Conservation (phyloP, 2,329 filamentous ascomycete genomes). For the Remersonia thermophila region DNA sequence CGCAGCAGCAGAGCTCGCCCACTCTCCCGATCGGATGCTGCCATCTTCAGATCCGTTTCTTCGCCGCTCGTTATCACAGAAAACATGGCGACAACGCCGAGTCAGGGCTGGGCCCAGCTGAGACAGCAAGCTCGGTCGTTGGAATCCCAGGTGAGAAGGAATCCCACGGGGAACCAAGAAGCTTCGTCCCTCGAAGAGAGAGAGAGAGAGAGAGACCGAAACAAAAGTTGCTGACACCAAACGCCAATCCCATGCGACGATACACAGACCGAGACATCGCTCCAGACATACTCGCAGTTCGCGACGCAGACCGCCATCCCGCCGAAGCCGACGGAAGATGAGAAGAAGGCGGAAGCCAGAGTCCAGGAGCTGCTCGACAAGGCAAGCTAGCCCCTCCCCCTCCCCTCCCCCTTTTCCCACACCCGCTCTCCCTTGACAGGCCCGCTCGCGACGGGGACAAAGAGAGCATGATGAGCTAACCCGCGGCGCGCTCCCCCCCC, state of each 20-base stretch:
- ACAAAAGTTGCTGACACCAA: too few relatives aligned
- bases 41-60: background rate
- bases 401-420: background rate
- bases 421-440: too few relatives aligned
- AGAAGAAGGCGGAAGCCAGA: conserved; percentile 65
- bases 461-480: conserved; percentile 5
- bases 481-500: conserved; percentile 3
- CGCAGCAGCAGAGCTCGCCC: too few relatives aligned
- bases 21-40: conserved; percentile 5
- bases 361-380: conserved; percentile 75
- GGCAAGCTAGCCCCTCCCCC: conserved; percentile 33
- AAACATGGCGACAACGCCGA: conserved; percentile 18
- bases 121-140: conserved; percentile 81
- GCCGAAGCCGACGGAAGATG: conserved; percentile 73
- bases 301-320: conserved; percentile 68
- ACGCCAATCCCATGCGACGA: too few relatives aligned
- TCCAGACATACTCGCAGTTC: conserved; percentile 85
- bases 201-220: background rate
- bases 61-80: conserved; percentile 6
- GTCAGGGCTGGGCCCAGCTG: conserved; percentile 73
- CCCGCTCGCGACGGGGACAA: too few relatives aligned
- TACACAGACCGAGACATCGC: conserved; percentile 77
- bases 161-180: too few relatives aligned
- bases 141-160: conserved; percentile 69
- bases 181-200: too few relatives aligned